Evolutionary conservation across 139 green algal genomes (phyloP), one percentile per base, ranked within the genome.

Genomic region (Bryopsis sp.): DNA sequence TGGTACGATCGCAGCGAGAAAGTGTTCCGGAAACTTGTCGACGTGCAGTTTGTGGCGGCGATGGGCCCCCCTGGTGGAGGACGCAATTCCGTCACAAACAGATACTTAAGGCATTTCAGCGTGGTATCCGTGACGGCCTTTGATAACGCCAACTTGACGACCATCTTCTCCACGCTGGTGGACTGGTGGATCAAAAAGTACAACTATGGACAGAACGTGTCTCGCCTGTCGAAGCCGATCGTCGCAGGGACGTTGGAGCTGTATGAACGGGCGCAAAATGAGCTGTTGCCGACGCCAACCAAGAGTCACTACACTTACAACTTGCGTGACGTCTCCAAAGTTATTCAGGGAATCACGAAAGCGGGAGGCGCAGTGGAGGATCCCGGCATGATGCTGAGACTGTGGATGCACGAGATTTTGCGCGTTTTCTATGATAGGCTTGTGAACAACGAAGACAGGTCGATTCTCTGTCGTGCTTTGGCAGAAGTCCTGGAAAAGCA

Each of bases 241-340:
- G 79, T 91, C 58, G 68, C 75, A 2, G 78, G 81, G 47, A 84
- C 72, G 29, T 64, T 93, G 31, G 85, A 91, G 50, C 47, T 81
- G 3, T 78, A 72, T 66, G n/a, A 1, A 26, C 31, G 48, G 39
- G 73, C 77, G 31, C 73, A 72, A 36, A 26, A 70, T 32, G 84
- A 92, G 78, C 74, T 94, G 69, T 79, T 94, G 76, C 88, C 88
- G 61, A 91, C 84, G 28, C 88, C 88, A 32, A 75, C 74, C 62
- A 94, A 94, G 83, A 83, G 70, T 58, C 84, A 91, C 72, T 94
- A 94, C 79, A 76, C 91, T 34, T 94, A 92, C 79, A 94, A 94
- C 77, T 90, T 81, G 19, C 74, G 88, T 2, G 88, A 94, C 67
- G 73, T 94, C 47, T 78, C 83, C 71, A 90, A 89, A 78, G 79